A percentile compares a stretch with the other conserved stretches of the same genome.
These are phyloP conservation scores for Diaporthe caulivora DNA, from an alignment of 2,329 filamentous ascomycete genomes.

Conservation along the genomic window DNA sequence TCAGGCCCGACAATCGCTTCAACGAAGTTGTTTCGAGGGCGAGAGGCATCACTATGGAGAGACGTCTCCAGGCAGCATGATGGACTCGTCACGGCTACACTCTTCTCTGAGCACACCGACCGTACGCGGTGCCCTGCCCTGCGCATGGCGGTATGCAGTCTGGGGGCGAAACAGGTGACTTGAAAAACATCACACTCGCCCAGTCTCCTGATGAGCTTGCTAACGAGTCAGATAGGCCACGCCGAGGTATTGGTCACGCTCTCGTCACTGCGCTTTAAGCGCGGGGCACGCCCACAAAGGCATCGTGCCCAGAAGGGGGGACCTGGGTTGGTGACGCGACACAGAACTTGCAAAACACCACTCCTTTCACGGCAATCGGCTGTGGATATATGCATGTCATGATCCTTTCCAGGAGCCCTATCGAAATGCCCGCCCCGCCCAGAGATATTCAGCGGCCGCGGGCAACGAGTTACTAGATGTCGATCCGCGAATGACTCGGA, in stretches of 20 bases:
- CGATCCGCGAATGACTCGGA: constrained; percentile 18
- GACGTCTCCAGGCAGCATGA: neutral
- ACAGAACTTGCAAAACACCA: neutral
- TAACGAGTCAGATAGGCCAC: constrained; percentile 3
- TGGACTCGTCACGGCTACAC: neutral
- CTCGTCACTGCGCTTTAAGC: neutral
- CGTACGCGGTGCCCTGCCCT: neutral
- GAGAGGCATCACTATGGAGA: neutral
- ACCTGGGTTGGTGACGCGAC: neutral
- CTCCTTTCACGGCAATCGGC: neutral
- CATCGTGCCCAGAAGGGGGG: no score
- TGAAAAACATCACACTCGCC: neutral
- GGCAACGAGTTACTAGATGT: neutral
- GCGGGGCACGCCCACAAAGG: neutral
- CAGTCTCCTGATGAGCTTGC: neutral
- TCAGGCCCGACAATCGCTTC: neutral
- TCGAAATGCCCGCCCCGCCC: neutral
- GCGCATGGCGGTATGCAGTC: neutral
- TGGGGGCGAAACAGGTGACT: neutral
- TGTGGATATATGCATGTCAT: neutral
- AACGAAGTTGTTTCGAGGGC: neutral
- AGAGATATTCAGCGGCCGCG: neutral
- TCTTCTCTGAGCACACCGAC: neutral
- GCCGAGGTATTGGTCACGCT: neutral
- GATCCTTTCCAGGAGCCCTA: neutral